Base-by-base conservation (phyloP, 2,329 filamentous ascomycete genomes). In the Ophiostoma ips region DNA sequence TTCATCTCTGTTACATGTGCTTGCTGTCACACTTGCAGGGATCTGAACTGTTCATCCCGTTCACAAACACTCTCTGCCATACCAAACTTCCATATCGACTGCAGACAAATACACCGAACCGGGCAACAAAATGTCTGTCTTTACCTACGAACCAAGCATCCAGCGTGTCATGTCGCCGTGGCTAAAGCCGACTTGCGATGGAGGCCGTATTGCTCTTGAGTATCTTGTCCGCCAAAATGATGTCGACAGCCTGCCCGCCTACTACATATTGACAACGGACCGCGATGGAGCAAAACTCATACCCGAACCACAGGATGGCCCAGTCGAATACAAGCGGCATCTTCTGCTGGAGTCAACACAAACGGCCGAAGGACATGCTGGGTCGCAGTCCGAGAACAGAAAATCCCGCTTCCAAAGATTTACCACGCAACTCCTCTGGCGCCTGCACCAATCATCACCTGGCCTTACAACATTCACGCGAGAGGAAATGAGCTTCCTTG, bases 241-340 rank as follows among this genome's bases (percentile, higher is more conserved):
- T 8, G 8, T 28, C 8, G 24, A 28, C 55, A 5, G 50, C 53
- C 3, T 56, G 30, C 3, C 15, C 13, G 13, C 24, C 15, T 15
- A 43, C 24, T 8, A 8, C n/a, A n/a, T 43, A 11, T 61, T 18
- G 63, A 63, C 6, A 69, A 67, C 72, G 5, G 76, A 83, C 50
- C 81, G 79, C 62, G 77, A 75, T 1, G 77, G 92, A 43, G 83
- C 81, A 41, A 87, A 83, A 60, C 69, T 98, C 15, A 83, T 89
- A 55, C 83, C 90, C 12, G 92, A 98, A 64, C 90, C 90, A 6
- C 89, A 96, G 62, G 83, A 94, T 55, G 92, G 92, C 0, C 88
- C 92, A 16, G 94, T 87, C 0, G 92, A 98, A 66, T 98, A 98
- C 68, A 98, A 98, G 65, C 69, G 98, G 40, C 92, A 96, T 66